Conservation (phyloP, 352 stramenopile genomes). For the Pseudoperonospora humuli region DNA sequence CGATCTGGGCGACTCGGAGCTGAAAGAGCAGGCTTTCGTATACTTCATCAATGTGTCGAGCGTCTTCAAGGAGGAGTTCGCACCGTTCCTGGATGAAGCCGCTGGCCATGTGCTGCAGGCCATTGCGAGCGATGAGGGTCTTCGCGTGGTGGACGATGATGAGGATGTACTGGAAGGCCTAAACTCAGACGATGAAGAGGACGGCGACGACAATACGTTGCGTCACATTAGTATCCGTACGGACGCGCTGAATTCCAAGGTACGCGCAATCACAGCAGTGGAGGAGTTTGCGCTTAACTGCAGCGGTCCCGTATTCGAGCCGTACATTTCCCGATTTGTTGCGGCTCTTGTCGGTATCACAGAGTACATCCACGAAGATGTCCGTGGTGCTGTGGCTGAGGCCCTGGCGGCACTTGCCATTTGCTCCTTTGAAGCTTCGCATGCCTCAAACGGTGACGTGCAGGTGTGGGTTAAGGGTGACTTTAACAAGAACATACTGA, state of each 20-base stretch:
- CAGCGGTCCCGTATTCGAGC: constrained; percentile 60
- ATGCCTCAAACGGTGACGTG: constrained; percentile 66
- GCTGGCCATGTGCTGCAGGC: constrained; percentile 61
- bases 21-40: constrained; percentile 97
- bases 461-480: constrained; percentile 83
- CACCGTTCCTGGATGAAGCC: constrained; percentile 84
- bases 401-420: constrained; percentile 73
- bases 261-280: constrained; percentile 71
- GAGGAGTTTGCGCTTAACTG: constrained; percentile 82
- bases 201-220: constrained; percentile 57
- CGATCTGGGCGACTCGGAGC: constrained; percentile 89
- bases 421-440: constrained; percentile 77
- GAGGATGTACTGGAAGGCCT: constrained; percentile 62
- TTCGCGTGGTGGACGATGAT: constrained; percentile 64
- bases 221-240: constrained; percentile 84
- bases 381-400: constrained; percentile 71
- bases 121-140: constrained; percentile 72
- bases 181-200: constrained; percentile 75
- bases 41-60: constrained; percentile 98
- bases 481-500: constrained; percentile 71
- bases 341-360: constrained; percentile 69
- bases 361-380: constrained; percentile 85
- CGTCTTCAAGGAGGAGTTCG: constrained; percentile 97
- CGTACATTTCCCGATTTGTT: constrained; percentile 78
- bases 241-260: constrained; percentile 79